Evolutionary conservation across 192 early-diverging fungal genomes (phyloP).

Genomic region (Backusella luteola): DNA sequence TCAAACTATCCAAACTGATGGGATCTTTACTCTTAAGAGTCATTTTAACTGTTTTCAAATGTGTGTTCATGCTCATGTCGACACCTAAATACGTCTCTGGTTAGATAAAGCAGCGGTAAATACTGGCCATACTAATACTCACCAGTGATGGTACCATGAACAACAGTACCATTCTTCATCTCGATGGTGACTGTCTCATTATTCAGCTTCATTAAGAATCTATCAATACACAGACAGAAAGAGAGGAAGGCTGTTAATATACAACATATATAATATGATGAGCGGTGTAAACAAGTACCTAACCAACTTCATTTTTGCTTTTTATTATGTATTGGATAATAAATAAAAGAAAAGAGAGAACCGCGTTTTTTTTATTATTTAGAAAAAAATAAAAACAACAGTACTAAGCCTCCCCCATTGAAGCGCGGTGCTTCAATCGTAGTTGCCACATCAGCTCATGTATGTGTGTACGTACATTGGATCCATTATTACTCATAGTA

Average conservation of each 20-base stretch:
- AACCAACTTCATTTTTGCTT: conserved; percentile 18
- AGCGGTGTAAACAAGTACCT: not conserved
- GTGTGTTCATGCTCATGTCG: conserved; percentile 99
- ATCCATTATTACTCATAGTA: too few relatives aligned
- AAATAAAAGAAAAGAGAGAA: not conserved
- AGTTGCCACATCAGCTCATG: not conserved
- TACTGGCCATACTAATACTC: not conserved
- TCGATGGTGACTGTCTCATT: conserved; percentile 98
- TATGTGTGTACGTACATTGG: too few relatives aligned
- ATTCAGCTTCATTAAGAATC: conserved; percentile 97
- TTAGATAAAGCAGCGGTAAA: not conserved
- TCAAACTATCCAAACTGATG: conserved; percentile 85
- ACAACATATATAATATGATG: not conserved
- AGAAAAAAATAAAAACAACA: not conserved
- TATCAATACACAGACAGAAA: conserved; percentile 17
- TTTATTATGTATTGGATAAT: not conserved
- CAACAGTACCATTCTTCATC: conserved; percentile 97
- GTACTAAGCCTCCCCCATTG: not conserved
- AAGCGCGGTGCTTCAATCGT: not conserved
- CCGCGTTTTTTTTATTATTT: not conserved
- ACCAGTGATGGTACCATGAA: conserved; percentile 92
- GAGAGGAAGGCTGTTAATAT: not conserved
- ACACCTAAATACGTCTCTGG: conserved; percentile 57
- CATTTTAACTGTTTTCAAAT: conserved; percentile 98
- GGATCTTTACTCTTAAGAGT: conserved; percentile 94